A percentile compares a stretch with the other conserved stretches of the same genome.
Evolutionary conservation across 2,329 filamentous ascomycete genomes (phyloP).

Genomic region (Neofusicoccum sp.): DNA sequence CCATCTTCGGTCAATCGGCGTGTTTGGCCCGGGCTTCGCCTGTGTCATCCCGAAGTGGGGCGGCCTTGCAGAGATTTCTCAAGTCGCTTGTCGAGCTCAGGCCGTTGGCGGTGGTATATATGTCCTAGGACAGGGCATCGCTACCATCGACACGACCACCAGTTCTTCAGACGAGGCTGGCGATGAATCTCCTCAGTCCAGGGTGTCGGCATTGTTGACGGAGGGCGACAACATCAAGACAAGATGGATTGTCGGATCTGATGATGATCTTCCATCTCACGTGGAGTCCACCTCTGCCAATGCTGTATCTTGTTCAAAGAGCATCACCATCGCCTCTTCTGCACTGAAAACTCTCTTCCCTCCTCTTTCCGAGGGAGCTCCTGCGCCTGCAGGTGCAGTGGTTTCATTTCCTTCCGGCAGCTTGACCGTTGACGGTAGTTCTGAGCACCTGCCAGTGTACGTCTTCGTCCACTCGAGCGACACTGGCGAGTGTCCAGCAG

Average conservation of each 20-base stretch:
- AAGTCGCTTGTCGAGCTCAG: slow-evolving; percentile 85
- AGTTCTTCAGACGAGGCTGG: slow-evolving; percentile 20
- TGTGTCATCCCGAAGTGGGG: slow-evolving; percentile 93
- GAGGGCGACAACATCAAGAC: slow-evolving; percentile 59
- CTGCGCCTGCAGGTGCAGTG: slow-evolving; percentile 70
- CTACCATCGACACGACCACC: slow-evolving; percentile 23
- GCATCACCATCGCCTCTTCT: slow-evolving; percentile 66
- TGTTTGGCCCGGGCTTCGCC: slow-evolving; percentile 85
- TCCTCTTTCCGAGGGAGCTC: slow-evolving; percentile 68
- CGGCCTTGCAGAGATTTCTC: slow-evolving; percentile 80
- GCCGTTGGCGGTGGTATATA: slow-evolving; percentile 91
- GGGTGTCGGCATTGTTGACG: slow-evolving; percentile 47
- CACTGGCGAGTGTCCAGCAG: slow-evolving; percentile 82
- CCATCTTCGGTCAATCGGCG: slow-evolving; percentile 81
- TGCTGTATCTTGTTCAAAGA: slow-evolving; percentile 17
- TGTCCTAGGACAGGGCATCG: slow-evolving; percentile 72
- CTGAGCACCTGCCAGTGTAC: slow-evolving; percentile 51
- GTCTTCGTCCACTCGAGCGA: slow-evolving; percentile 79
- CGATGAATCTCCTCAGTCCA: slow-evolving; percentile 32
- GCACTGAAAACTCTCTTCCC: slow-evolving; percentile 67
- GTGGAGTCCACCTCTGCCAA: slow-evolving; percentile 5
- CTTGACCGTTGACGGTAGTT: slow-evolving; percentile 42
- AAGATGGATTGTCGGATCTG: slow-evolving; percentile 51
- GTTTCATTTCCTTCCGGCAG: slow-evolving; percentile 62
- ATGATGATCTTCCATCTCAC: slow-evolving; percentile 33